A percentile compares a stretch with the other conserved stretches of the same genome.
These are phyloP conservation scores for Closterium sp. DNA, from an alignment of 139 green algal genomes.

Conservation along the genomic window DNA sequence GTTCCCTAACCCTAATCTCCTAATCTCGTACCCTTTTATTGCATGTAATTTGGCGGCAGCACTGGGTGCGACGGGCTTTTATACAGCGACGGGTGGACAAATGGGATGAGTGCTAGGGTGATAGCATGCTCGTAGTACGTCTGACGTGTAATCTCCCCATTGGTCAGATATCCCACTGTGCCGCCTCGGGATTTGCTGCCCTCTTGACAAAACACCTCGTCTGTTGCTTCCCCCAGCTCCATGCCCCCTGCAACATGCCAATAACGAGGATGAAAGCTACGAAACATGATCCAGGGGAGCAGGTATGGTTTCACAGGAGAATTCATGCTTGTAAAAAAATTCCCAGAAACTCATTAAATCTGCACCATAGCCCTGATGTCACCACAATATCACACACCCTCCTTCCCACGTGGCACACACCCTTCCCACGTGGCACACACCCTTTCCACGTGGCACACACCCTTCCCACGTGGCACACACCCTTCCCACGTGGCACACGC, in stretches of 20 bases:
- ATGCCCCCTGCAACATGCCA: constrained; percentile 7
- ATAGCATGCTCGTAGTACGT: constrained; percentile 35
- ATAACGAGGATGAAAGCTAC: too few species aligned
- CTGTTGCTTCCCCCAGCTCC: constrained; percentile 33
- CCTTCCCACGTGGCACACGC: too few species aligned
- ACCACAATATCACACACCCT: too few species aligned
- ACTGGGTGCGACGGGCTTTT: constrained; percentile 12
- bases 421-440: background rate
- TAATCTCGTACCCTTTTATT: constrained; percentile 1
- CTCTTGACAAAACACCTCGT: constrained; percentile 15
- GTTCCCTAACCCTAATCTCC: background rate
- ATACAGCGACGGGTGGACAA: constrained; percentile 16
- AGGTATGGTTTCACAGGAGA: background rate
- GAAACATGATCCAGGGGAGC: background rate
- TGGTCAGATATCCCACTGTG: constrained; percentile 14
- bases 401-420: too few species aligned
- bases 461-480: background rate
- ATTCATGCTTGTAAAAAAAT: too few species aligned
- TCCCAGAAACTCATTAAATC: too few species aligned
- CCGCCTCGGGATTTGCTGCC: constrained; percentile 24
- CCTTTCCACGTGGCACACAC: background rate
- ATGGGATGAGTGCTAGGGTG: constrained; percentile 24
- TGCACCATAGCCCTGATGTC: too few species aligned
- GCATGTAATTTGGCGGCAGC: constrained; percentile 10
- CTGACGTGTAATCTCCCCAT: constrained; percentile 6